Evolutionary conservation across 768 basidiomycete species (phyloP).

Genomic region (Auricularia sp.): DNA sequence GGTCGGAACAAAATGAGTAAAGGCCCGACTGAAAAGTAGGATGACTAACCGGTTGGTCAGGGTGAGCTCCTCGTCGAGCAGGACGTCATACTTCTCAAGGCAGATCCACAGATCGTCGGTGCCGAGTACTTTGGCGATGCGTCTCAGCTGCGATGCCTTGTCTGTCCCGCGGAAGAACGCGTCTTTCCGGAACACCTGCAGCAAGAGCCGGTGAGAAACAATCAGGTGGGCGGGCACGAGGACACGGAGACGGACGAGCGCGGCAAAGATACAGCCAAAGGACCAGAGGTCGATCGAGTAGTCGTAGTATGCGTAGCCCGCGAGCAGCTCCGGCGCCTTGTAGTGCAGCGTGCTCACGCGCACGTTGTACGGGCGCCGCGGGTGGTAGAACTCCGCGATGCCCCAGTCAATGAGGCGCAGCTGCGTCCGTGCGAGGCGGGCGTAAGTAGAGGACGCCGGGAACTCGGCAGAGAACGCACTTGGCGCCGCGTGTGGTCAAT

Average conservation of each 20-base stretch:
- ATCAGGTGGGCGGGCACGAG: not conserved
- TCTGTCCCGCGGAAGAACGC: conserved; percentile 72
- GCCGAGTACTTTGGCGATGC: conserved; percentile 58
- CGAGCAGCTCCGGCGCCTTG: conserved; percentile 63
- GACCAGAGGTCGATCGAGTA: conserved; percentile 68
- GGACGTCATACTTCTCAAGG: conserved; percentile 51
- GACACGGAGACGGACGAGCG: conserved; percentile 40
- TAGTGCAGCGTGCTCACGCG: conserved; percentile 64
- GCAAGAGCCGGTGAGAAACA: not conserved
- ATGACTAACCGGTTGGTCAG: conserved; percentile 37
- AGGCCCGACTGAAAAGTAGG: not conserved
- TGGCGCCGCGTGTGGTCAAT: conserved; percentile 54
- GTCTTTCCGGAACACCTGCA: conserved; percentile 60
- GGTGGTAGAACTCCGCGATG: conserved; percentile 67
- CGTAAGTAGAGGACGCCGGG: not conserved
- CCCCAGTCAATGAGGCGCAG: conserved; percentile 66
- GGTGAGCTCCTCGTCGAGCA: conserved; percentile 33
- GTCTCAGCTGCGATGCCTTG: conserved; percentile 64
- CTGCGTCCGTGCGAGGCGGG: conserved; percentile 16
- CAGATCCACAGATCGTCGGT: conserved; percentile 58
- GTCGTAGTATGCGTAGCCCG: conserved; percentile 64
- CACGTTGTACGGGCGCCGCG: conserved; percentile 59
- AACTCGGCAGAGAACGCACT: conserved; percentile 27
- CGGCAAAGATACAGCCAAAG: conserved; percentile 64
- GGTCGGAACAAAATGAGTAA: not conserved